Percentiles rank a stretch among this genome's conserved stretches.
These are phyloP conservation scores for Apiotrichum sp. DNA, from an alignment of 1,284 basidiomycete species.

Conservation along the genomic window DNA sequence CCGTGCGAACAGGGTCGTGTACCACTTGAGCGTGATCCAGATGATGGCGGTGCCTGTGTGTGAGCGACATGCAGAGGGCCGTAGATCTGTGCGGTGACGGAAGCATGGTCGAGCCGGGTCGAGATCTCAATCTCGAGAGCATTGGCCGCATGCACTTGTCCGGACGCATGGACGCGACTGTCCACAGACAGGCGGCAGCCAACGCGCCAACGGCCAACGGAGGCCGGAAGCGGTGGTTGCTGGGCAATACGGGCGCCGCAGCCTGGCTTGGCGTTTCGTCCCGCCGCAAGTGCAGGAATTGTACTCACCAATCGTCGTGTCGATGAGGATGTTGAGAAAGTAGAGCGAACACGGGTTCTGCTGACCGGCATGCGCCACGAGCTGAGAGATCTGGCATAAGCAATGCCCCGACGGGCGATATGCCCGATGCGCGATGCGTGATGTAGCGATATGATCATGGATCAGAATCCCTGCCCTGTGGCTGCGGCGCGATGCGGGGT, in stretches of 20 bases:
- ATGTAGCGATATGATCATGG: too few relatives aligned
- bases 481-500: too few relatives aligned
- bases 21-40: conserved; percentile 66
- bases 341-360: conserved; percentile 85
- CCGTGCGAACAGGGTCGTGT: conserved; percentile 63
- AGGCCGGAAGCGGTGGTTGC: too few relatives aligned
- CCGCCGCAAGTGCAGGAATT: background rate
- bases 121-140: too few relatives aligned
- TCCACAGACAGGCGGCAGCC: too few relatives aligned
- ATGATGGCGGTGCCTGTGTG: conserved; percentile 71
- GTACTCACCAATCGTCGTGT: conserved; percentile 78
- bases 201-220: too few relatives aligned
- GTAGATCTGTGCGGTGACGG: background rate
- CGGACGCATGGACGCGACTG: too few relatives aligned
- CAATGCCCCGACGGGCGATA: too few relatives aligned
- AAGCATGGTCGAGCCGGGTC: too few relatives aligned
- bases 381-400: conserved; percentile 39
- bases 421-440: too few relatives aligned
- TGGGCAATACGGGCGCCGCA: background rate
- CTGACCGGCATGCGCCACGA: conserved; percentile 57
- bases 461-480: too few relatives aligned
- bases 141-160: too few relatives aligned
- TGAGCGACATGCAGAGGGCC: background rate
- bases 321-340: conserved; percentile 89
- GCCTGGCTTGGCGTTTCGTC: background rate